Evolutionary conservation across 116 monocot genomes (phyloP).

Genomic region (Cymodocea nodosa): DNA sequence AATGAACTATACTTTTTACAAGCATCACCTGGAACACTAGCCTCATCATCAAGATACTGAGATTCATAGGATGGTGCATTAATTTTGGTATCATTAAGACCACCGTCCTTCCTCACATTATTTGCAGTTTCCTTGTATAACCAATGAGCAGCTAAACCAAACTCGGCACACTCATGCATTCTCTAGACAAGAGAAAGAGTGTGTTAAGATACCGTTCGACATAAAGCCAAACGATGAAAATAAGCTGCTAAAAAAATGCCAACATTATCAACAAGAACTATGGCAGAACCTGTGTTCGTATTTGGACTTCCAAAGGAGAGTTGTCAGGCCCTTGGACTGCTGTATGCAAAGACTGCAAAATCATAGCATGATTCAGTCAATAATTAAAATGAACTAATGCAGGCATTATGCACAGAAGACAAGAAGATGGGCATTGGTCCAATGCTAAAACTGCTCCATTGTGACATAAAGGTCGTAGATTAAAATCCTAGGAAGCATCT

Average conservation of each 20-base stretch:
- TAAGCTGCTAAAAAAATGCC: background rate
- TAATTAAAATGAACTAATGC: background rate
- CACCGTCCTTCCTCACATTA: constrained; percentile 16
- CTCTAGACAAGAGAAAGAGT: constrained; percentile 19
- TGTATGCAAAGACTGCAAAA: constrained; percentile 85
- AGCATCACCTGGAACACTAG: constrained; percentile 23
- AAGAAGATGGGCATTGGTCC: too few species aligned
- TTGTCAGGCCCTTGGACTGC: constrained; percentile 80
- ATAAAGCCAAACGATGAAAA: background rate
- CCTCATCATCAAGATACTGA: constrained; percentile 32
- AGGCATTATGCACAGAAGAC: too few species aligned
- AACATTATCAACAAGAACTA: background rate
- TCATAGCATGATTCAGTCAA: background rate
- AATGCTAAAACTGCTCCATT: too few species aligned
- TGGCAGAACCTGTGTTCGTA: constrained; percentile 68
- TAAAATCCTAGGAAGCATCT: too few species aligned
- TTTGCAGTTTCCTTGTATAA: constrained; percentile 71
- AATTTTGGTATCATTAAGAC: constrained; percentile 23
- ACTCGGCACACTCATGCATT: constrained; percentile 90
- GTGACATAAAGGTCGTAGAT: too few species aligned
- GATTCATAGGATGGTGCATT: constrained; percentile 27
- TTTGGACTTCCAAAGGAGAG: constrained; percentile 85
- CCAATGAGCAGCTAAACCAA: constrained; percentile 94
- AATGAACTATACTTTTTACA: constrained; percentile 53
- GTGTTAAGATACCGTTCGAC: background rate